Evolutionary conservation across 306 rosid species (phyloP), one percentile per base, ranked within the genome.

Genomic region (Mucuna pruriens): DNA sequence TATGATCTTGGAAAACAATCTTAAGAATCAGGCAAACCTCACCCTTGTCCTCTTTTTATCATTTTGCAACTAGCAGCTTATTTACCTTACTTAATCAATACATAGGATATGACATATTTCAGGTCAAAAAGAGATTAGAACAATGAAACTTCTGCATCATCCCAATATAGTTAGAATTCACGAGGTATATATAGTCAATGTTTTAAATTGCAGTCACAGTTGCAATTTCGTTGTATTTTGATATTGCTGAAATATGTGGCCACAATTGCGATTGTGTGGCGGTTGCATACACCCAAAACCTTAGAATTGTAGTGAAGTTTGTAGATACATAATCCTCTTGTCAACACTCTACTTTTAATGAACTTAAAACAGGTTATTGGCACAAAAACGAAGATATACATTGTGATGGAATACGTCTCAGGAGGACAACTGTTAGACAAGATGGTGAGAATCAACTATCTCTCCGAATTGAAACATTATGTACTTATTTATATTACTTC

Each of bases 71-170:
- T 57, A 79, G n/a, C 33, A 40, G 6, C 73, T 79, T 52, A 2
- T 57, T 81, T 22, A 74, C 57, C 19, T 60, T 16, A 52, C 19
- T 67, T 66, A 19, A 34, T 36, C 16, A 64, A 55, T 51, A 1
- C 58, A 51, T 0, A 31, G 42, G 69, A 51, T 55, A 1, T 52
- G 22, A 6, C 23, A 77, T 33, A 8, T 87, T 85, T 87, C 94
- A 91, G 97, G 97, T 93, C 19, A 83, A 91, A 80, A 88, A 82
- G 97, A 93, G 82, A 93, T 93, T 55, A 88, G 90, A 77, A 88
- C 94, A 58, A 93, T 93, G 97, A 93, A 88, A 84, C 90, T 90
- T 77, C 84, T 93, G 23, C 80, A 90, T 61, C 97, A 93, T 80
- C 90, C 93, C 67, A 93, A 90, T 84, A 87, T 93, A 38, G 97